Conservation (phyloP, 148 eudicot genomes). For the Pouteria glomerata region DNA sequence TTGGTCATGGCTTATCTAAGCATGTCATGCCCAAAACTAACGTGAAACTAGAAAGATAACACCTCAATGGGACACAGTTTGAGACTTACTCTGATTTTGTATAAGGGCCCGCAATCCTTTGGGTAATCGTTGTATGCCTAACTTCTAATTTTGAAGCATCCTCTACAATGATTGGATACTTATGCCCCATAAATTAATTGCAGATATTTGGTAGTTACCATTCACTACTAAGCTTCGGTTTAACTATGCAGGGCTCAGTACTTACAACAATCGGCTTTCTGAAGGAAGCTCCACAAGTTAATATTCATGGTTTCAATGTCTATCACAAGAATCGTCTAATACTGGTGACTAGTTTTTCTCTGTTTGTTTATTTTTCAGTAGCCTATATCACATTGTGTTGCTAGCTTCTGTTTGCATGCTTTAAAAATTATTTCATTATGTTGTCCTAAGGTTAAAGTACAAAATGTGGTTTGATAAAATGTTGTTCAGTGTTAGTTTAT, state of each 20-base stretch:
- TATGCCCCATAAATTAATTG: background rate
- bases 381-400: background rate
- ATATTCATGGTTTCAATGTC: conserved; percentile 87
- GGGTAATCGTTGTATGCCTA: background rate
- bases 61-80: too few relatives aligned
- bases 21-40: too few relatives aligned
- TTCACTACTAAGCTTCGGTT: conserved; percentile 8
- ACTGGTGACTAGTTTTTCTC: conserved; percentile 42
- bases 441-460: background rate
- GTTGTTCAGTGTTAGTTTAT: background rate
- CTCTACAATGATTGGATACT: background rate
- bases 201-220: background rate
- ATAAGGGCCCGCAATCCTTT: too few relatives aligned
- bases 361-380: background rate
- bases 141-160: background rate
- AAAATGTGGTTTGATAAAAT: background rate
- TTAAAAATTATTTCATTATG: background rate
- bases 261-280: conserved; percentile 82
- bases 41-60: too few relatives aligned
- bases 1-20: too few relatives aligned
- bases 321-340: conserved; percentile 94
- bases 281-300: conserved; percentile 86
- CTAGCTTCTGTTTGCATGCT: background rate
- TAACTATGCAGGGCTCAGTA: conserved; percentile 56
- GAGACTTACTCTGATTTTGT: too few relatives aligned